Conservation (phyloP, 768 basidiomycete genomes). For the Lentinula guzmanii region DNA sequence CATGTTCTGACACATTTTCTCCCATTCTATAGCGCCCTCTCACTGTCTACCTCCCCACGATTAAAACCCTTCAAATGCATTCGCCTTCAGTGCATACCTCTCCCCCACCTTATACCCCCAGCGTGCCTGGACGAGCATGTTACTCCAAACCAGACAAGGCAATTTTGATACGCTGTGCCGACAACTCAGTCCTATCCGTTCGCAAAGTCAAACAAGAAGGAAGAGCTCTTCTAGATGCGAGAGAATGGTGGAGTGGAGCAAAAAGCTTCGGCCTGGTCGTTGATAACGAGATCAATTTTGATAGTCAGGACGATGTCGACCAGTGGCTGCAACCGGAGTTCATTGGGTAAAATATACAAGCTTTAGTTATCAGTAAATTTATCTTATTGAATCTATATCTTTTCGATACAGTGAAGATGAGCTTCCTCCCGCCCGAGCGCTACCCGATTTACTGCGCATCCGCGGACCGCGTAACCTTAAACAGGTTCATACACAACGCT, state of each 20-base stretch:
- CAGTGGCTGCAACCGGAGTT: constrained; percentile 1
- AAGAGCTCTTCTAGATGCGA: constrained; percentile 44
- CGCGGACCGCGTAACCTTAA: not conserved
- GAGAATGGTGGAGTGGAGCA: constrained; percentile 80
- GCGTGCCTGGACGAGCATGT: constrained; percentile 33
- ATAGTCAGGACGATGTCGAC: constrained; percentile 3
- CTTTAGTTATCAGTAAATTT: not conserved
- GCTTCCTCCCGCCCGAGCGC: not conserved
- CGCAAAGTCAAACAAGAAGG: constrained; percentile 57
- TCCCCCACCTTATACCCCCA: constrained; percentile 7
- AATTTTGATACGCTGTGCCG: constrained; percentile 52
- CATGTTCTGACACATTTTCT: not conserved
- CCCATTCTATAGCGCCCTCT: constrained; percentile 22
- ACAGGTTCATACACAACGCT: not conserved
- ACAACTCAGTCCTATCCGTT: constrained; percentile 46
- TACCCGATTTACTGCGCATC: too few relatives aligned
- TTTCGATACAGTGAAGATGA: not conserved
- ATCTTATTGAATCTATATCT: not conserved
- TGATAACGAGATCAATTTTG: constrained; percentile 4
- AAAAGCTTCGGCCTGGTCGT: constrained; percentile 21
- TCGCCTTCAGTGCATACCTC: constrained; percentile 19
- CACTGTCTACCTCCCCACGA: constrained; percentile 24
- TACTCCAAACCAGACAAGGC: constrained; percentile 33
- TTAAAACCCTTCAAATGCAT: constrained; percentile 37
- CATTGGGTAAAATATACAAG: not conserved